Evolutionary conservation across 106 monocot genomes (phyloP).

Genomic region (Agapanthus africanus): DNA sequence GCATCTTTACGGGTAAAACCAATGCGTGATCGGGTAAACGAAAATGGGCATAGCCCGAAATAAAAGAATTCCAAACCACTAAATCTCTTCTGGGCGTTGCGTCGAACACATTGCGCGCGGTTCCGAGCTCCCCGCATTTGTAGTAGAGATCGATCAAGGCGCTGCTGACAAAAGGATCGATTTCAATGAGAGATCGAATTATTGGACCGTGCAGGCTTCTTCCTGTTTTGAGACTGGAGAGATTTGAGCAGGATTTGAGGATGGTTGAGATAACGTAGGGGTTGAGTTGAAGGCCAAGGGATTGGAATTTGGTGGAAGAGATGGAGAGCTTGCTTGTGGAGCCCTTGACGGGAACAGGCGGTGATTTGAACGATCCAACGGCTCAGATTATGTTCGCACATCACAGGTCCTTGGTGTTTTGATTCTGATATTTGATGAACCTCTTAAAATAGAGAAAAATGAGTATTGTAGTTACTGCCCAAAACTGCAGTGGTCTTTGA

Average conservation of each 20-base stretch:
- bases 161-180: constrained; percentile 34
- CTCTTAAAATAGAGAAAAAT: no score
- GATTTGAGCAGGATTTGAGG: constrained; percentile 31
- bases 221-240: constrained; percentile 19
- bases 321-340: constrained; percentile 17
- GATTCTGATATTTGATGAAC: no score
- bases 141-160: constrained; percentile 38
- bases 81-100: constrained; percentile 25
- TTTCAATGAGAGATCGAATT: constrained; percentile 4
- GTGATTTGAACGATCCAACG: constrained; percentile 28
- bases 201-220: constrained; percentile 16
- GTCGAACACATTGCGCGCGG: constrained; percentile 48
- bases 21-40: constrained; percentile 20
- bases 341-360: constrained; percentile 29
- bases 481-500: no score
- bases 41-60: constrained; percentile 35
- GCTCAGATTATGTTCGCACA: constrained; percentile 12
- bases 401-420: no score
- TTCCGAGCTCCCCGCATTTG: constrained; percentile 18
- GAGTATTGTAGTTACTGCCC: no score
- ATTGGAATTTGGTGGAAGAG: constrained; percentile 29
- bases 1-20: constrained; percentile 28
- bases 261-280: constrained; percentile 25
- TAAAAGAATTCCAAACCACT: constrained; percentile 62
- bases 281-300: constrained; percentile 10